These are phyloP conservation scores for Colletotrichum tofieldiae DNA, from an alignment of 2,329 filamentous ascomycete genomes.

Conservation along the genomic window DNA sequence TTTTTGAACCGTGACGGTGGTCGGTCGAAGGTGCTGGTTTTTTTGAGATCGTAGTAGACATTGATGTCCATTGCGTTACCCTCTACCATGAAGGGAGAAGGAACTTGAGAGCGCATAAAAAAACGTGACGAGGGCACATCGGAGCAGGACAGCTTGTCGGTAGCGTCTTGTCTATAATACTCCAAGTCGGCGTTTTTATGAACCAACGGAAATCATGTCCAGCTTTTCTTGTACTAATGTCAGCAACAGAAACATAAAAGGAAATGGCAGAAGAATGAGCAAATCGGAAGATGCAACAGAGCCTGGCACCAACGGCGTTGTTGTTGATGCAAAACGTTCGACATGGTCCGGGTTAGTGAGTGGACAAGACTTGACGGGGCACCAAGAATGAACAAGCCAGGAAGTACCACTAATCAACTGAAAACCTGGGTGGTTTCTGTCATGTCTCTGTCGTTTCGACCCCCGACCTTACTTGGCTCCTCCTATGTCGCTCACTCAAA, in stretches of 20 bases:
- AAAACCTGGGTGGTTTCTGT: no score
- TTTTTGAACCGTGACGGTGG: background rate
- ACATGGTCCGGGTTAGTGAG: no score
- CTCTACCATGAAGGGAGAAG: background rate
- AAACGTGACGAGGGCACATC: background rate
- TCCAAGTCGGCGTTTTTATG: background rate
- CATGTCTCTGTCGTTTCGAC: no score
- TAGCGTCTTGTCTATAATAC: background rate
- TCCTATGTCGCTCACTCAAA: background rate
- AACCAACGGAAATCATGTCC: background rate
- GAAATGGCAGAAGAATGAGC: background rate
- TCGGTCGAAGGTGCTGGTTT: background rate
- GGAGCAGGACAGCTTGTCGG: background rate
- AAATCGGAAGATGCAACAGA: background rate
- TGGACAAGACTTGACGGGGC: no score
- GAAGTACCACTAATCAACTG: no score
- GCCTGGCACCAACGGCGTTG: no score
- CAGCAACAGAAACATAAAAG: background rate
- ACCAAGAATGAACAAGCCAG: no score
- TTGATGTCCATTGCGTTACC: background rate
- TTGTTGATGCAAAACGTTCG: no score
- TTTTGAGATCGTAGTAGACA: background rate
- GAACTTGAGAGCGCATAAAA: background rate
- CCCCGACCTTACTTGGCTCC: background rate
- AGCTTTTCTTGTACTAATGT: background rate